These are phyloP conservation scores for Neofusicoccum umdonicola DNA, from an alignment of 2,329 filamentous ascomycete genomes.

Conservation along the genomic window DNA sequence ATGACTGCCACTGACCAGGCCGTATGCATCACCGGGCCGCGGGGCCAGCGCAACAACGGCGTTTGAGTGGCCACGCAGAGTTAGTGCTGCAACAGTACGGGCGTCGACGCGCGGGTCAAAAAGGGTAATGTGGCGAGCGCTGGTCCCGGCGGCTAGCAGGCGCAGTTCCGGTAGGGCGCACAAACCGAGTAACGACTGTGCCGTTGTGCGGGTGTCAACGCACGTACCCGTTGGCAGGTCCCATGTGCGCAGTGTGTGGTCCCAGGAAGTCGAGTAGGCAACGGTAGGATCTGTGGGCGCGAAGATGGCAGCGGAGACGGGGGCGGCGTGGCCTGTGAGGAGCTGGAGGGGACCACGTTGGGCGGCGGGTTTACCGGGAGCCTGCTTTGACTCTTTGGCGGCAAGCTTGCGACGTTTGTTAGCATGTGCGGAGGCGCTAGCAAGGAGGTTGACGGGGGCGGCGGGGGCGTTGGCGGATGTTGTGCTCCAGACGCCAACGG, in stretches of 20 bases:
- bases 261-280: slow-evolving; percentile 86
- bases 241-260: slow-evolving; percentile 87
- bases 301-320: slow-evolving; percentile 79
- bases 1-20: slow-evolving; percentile 84
- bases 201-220: slow-evolving; percentile 79
- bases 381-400: slow-evolving; percentile 54
- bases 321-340: slow-evolving; percentile 67
- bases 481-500: slow-evolving; percentile 84
- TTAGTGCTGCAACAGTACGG: slow-evolving; percentile 77
- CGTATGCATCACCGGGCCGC: slow-evolving; percentile 69
- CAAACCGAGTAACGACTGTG: slow-evolving; percentile 78
- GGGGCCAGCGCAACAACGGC: slow-evolving; percentile 59
- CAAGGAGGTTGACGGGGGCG: slow-evolving; percentile 67
- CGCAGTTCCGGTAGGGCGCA: slow-evolving; percentile 66
- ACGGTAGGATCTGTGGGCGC: slow-evolving; percentile 82
- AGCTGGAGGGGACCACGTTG: slow-evolving; percentile 78
- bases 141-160: slow-evolving; percentile 72
- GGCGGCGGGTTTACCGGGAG: slow-evolving; percentile 58
- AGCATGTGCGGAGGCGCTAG: slow-evolving; percentile 59
- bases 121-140: slow-evolving; percentile 84
- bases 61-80: slow-evolving; percentile 86
- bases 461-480: slow-evolving; percentile 73
- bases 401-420: slow-evolving; percentile 74
- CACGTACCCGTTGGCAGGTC: slow-evolving; percentile 78
- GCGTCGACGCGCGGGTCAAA: slow-evolving; percentile 83